Conservation (phyloP, 225 moss, liverwort and hornwort species). For the Lunularia cruciata region DNA sequence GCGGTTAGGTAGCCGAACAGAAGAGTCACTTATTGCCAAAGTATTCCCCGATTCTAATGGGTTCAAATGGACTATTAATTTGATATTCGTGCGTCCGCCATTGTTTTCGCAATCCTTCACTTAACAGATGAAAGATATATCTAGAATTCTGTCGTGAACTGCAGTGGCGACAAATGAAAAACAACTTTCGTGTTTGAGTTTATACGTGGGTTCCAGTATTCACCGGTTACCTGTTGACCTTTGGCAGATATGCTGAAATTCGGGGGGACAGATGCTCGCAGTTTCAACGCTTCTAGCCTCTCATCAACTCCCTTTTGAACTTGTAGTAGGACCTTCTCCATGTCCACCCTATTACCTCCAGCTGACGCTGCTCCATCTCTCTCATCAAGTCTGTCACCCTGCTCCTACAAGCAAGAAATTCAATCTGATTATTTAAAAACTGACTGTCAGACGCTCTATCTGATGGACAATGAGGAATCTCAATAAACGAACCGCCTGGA, state of each 20-base stretch:
- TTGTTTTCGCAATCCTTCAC: neutral
- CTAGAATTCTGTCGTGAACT: no score
- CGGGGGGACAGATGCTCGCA: slow-evolving; percentile 55
- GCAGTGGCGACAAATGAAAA: neutral
- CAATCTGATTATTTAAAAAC: no score
- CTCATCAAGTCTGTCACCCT: slow-evolving; percentile 14
- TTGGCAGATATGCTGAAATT: slow-evolving; percentile 65
- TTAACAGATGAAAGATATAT: neutral
- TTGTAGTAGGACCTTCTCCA: slow-evolving; percentile 65
- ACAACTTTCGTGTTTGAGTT: no score
- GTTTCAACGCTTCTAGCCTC: slow-evolving; percentile 54
- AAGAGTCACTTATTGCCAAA: no score
- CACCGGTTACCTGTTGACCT: slow-evolving; percentile 63
- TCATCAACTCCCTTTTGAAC: slow-evolving; percentile 69
- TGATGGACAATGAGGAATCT: no score
- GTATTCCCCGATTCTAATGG: no score
- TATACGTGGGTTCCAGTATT: neutral
- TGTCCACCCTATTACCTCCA: slow-evolving; percentile 32
- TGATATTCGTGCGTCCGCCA: no score
- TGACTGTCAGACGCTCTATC: no score
- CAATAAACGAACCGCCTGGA: no score
- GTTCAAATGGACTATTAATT: no score
- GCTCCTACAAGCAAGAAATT: neutral
- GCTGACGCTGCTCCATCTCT: slow-evolving; percentile 5
- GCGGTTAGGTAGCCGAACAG: neutral